These are phyloP conservation scores for Sclerotinia trifoliorum DNA, from an alignment of 2,329 filamentous ascomycete species.

Conservation along the genomic window DNA sequence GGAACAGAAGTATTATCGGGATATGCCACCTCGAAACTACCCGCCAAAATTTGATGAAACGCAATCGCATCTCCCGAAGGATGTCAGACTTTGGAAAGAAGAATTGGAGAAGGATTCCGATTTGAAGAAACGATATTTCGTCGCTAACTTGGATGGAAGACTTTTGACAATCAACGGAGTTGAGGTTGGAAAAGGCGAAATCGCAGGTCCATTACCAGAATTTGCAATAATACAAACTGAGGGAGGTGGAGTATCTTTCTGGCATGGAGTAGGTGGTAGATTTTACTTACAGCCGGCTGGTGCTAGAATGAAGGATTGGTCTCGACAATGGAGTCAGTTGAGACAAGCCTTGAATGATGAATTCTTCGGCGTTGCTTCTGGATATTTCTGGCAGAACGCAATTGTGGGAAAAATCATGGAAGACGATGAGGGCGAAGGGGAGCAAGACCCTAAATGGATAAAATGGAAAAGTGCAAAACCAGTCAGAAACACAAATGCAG, in stretches of 20 bases:
- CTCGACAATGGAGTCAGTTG: slow-evolving; percentile 27
- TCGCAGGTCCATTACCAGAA: slow-evolving; percentile 37
- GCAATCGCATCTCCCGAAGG: slow-evolving; percentile 22
- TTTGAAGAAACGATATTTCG: slow-evolving; percentile 31
- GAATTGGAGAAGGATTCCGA: slow-evolving; percentile 30
- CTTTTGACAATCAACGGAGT: slow-evolving; percentile 35
- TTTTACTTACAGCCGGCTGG: slow-evolving; percentile 23
- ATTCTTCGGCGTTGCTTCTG: slow-evolving; percentile 22
- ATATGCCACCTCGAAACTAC: slow-evolving; percentile 31
- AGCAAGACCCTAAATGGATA: slow-evolving; percentile 19
- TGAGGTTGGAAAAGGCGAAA: slow-evolving; percentile 32
- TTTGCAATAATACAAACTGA: slow-evolving; percentile 37
- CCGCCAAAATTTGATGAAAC: slow-evolving; percentile 23
- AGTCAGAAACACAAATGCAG: neutral
- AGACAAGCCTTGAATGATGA: slow-evolving; percentile 18
- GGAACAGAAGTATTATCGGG: slow-evolving; percentile 27
- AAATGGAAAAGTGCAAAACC: slow-evolving; percentile 16
- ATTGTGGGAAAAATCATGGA: slow-evolving; percentile 25
- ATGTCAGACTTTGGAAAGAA: slow-evolving; percentile 31
- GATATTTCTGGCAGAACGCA: slow-evolving; percentile 32
- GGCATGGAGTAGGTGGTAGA: slow-evolving; percentile 33
- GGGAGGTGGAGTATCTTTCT: slow-evolving; percentile 35
- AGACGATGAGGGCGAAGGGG: slow-evolving; percentile 16
- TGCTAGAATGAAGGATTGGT: slow-evolving; percentile 5
- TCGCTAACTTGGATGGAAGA: slow-evolving; percentile 35